Conservation (phyloP, 2,329 filamentous ascomycete species). For the Botrytis fragariae region DNA sequence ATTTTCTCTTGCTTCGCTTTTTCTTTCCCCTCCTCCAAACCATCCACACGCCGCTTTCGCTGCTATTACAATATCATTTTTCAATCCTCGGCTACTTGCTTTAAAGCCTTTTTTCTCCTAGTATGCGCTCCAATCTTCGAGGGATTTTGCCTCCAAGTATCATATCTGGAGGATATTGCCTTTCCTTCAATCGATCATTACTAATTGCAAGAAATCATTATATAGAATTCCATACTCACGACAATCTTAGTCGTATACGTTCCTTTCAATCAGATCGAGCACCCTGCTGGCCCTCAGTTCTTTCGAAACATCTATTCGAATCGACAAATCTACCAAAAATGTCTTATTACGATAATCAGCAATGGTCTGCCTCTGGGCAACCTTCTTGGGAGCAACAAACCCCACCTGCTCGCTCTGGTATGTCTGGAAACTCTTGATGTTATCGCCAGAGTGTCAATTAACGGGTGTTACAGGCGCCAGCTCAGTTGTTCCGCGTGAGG, state of each 20-base stretch:
- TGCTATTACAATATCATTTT: slow-evolving; percentile 17
- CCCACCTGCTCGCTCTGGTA: slow-evolving; percentile 71
- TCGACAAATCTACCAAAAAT: slow-evolving; percentile 42
- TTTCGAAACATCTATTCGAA: slow-evolving; percentile 34
- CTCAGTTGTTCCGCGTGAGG: slow-evolving; percentile 71
- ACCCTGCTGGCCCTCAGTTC: slow-evolving; percentile 37
- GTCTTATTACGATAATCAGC: slow-evolving; percentile 69
- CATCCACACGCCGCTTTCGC: slow-evolving; percentile 17
- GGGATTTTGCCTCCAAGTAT: not conserved
- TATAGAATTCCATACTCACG: slow-evolving; percentile 24
- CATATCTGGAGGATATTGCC: not conserved
- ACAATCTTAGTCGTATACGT: slow-evolving; percentile 37
- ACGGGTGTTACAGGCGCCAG: slow-evolving; percentile 59
- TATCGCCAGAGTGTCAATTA: slow-evolving; percentile 28
- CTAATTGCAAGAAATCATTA: slow-evolving; percentile 11
- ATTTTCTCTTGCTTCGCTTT: slow-evolving; percentile 18
- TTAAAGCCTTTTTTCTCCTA: not conserved
- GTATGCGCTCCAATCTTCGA: slow-evolving; percentile 15
- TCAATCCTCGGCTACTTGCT: slow-evolving; percentile 18
- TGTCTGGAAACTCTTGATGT: slow-evolving; percentile 31
- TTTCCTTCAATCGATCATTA: not conserved
- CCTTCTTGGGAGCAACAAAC: slow-evolving; percentile 70
- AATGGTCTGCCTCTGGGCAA: slow-evolving; percentile 57
- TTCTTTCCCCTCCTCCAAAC: slow-evolving; percentile 7
- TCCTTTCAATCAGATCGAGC: slow-evolving; percentile 35